Evolutionary conservation across 768 basidiomycete species (phyloP).

Genomic region (Tulasnella sp.): DNA sequence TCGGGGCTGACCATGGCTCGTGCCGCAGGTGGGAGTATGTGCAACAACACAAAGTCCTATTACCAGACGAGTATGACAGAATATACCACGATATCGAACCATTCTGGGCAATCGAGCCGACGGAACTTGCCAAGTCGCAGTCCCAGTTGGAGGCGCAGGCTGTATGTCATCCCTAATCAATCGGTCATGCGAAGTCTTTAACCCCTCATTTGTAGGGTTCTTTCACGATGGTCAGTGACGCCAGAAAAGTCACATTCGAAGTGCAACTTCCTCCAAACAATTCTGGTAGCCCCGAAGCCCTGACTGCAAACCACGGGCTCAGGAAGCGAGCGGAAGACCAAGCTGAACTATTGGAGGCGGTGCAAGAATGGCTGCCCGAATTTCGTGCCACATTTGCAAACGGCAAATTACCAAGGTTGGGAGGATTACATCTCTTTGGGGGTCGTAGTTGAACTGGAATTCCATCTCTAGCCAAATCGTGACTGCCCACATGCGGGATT

Average conservation of each 20-base stretch:
- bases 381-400: constrained; percentile 54
- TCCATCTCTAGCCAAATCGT: constrained; percentile 46
- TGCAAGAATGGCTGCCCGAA: constrained; percentile 50
- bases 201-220: constrained; percentile 37
- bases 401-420: constrained; percentile 21
- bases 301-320: constrained; percentile 35
- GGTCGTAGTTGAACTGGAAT: neutral
- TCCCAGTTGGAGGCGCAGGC: neutral
- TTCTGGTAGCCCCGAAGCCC: constrained; percentile 37
- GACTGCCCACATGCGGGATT: constrained; percentile 45
- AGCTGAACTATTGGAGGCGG: constrained; percentile 47
- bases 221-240: constrained; percentile 43
- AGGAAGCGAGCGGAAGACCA: constrained; percentile 33
- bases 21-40: constrained; percentile 53
- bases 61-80: constrained; percentile 61
- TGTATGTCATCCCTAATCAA: neutral
- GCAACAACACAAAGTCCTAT: constrained; percentile 50
- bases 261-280: neutral
- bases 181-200: neutral
- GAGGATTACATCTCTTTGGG: neutral
- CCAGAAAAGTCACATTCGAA: neutral
- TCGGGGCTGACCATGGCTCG: neutral
- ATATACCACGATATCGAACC: constrained; percentile 52
- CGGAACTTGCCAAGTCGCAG: neutral
- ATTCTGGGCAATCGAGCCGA: constrained; percentile 50